Evolutionary conservation across 2,329 filamentous ascomycete species (phyloP), one percentile per base, ranked within the genome.

Genomic region (Alternaria brassicae): DNA sequence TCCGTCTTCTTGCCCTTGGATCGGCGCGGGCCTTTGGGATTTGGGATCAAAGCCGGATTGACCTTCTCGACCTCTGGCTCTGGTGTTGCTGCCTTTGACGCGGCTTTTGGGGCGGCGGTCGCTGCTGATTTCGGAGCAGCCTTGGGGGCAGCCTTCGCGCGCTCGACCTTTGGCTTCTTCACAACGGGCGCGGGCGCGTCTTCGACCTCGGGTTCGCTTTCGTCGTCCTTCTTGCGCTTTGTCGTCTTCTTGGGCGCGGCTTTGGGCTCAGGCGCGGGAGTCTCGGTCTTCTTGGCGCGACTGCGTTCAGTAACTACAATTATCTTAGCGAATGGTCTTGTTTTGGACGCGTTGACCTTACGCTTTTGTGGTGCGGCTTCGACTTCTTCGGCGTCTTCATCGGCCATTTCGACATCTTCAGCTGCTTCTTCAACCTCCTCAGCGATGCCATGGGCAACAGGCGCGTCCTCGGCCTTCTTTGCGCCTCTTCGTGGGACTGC

Each of bases 1-100:
- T 84, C 73, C 4, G 60, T 74, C 69, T 77, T 77, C 62, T 68
- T 67, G 45, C 74, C 74, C 47, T 67, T 65, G 48, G 62, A 54
- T 15, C 74, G 74, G 12, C 71, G 66, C 12, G 75, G 72, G 23
- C 73, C 74, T 53, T 76, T 77, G 34, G 72, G 64, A 37, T 69
- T 69, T 17, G 64, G 68, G 53, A 63, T 4, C 58, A 58, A 44
- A 64, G 61, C n/a, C 55, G 61, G 21, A 51, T 52, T 40, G 27
- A 57, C 42, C 34, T 69, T 65, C n/a, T 58, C 50, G 10, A 64
- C 30, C 25, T 62, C 58, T 34, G 52, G 45, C 37, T 59, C 57
- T 27, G 57, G 47, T 27, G 50, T 53, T 27, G 52, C 49, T 28
- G 58, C 56, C 52, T 71, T 69, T 17, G 62, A 30, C 30, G 37